A percentile compares a stretch with the other conserved stretches of the same genome.
Conservation (phyloP, 441 rosid genomes). For the Caryocar brasiliense region DNA sequence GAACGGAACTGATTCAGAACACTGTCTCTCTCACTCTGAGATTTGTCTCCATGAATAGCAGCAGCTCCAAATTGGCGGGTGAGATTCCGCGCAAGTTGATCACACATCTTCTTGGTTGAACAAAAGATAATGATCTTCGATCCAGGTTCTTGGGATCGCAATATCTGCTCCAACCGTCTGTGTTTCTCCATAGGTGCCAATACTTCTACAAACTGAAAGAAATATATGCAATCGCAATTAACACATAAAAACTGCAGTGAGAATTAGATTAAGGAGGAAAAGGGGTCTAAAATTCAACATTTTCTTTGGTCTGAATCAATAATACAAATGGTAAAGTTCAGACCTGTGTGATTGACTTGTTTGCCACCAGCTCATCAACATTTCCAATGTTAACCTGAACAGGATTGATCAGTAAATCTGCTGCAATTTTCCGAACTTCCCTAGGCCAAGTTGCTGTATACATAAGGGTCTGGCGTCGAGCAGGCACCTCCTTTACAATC, state of each 20-base stretch:
- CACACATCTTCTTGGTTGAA: slow-evolving; percentile 97
- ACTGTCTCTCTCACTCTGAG: slow-evolving; percentile 86
- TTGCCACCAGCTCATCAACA: slow-evolving; percentile 94
- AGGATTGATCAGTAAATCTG: slow-evolving; percentile 85
- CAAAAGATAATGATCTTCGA: slow-evolving; percentile 90
- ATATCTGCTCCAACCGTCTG: slow-evolving; percentile 81
- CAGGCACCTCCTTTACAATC: slow-evolving; percentile 86
- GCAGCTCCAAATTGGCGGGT: slow-evolving; percentile 85
- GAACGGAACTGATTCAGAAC: slow-evolving; percentile 78
- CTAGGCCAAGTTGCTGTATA: slow-evolving; percentile 97
- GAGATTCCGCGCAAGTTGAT: slow-evolving; percentile 81
- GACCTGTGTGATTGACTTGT: slow-evolving; percentile 95
- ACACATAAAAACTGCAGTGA: neutral
- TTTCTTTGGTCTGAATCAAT: neutral
- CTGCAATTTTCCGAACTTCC: slow-evolving; percentile 96
- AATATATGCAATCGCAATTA: neutral
- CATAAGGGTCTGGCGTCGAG: slow-evolving; percentile 95
- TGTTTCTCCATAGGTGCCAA: slow-evolving; percentile 82
- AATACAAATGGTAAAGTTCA: neutral
- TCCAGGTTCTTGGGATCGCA: slow-evolving; percentile 89
- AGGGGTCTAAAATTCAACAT: neutral
- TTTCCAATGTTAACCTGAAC: slow-evolving; percentile 96
- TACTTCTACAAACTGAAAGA: slow-evolving; percentile 62
- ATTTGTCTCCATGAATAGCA: slow-evolving; percentile 98
- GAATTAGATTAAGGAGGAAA: neutral